phyloP scores from a whole-genome alignment of 805 yeast genomes.

The Candida pseudoglaebosa region DNA sequence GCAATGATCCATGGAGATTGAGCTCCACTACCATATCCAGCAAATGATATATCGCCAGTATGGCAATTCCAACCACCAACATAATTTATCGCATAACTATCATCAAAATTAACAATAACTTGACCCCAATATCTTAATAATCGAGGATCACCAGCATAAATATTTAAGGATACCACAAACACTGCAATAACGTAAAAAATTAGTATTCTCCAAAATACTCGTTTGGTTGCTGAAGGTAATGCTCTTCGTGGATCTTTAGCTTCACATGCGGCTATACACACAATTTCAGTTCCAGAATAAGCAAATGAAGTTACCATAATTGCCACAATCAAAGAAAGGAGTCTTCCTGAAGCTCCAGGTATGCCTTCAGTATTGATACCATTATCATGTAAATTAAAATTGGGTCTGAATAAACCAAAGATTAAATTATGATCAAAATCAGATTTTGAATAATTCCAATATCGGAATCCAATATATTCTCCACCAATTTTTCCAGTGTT shows the following conservation, averaged over 20 bases:
- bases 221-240: constrained; percentile 69
- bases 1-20: constrained; percentile 47
- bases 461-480: constrained; percentile 56
- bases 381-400: constrained; percentile 60
- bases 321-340: constrained; percentile 59
- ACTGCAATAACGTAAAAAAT: constrained; percentile 63
- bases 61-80: constrained; percentile 36
- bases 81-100: constrained; percentile 23
- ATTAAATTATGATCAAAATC: constrained; percentile 44
- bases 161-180: constrained; percentile 65
- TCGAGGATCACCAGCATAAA: constrained; percentile 77
- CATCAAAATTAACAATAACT: constrained; percentile 10
- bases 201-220: constrained; percentile 69
- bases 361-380: constrained; percentile 52
- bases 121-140: constrained; percentile 52
- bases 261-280: constrained; percentile 81
- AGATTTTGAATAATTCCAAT: constrained; percentile 58
- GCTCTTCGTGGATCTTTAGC: constrained; percentile 77
- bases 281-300: constrained; percentile 78
- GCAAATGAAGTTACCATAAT: constrained; percentile 67
- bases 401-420: constrained; percentile 72
- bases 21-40: constrained; percentile 36
- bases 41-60: constrained; percentile 19
- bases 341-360: constrained; percentile 56
- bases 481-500: constrained; percentile 54